Conservation (phyloP, 192 early-diverging fungal species). For the Backusella circina region DNA sequence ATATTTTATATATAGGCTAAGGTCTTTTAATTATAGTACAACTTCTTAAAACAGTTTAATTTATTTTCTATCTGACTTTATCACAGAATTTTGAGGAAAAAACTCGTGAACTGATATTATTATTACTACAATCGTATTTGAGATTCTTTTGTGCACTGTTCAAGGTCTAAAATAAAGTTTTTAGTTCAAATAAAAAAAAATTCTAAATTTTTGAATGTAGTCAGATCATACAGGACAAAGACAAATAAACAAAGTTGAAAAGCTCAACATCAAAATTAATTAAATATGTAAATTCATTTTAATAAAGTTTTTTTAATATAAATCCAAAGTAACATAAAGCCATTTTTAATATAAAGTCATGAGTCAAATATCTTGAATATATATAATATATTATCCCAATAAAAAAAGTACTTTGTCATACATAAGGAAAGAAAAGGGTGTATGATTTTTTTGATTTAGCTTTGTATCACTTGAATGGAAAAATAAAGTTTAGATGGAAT, state of each 20-base stretch:
- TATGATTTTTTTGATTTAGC: not conserved
- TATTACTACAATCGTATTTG: not conserved
- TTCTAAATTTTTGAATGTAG: not conserved
- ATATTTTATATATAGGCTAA: not conserved
- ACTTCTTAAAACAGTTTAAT: not conserved
- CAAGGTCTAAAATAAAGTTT: not conserved
- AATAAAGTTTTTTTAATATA: not conserved
- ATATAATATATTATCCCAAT: not conserved
- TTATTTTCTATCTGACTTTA: not conserved
- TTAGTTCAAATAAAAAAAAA: not conserved
- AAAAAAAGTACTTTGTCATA: not conserved
- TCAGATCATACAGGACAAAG: not conserved
- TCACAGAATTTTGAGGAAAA: not conserved
- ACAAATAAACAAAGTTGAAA: not conserved
- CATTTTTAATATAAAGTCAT: not conserved
- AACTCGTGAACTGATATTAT: not conserved
- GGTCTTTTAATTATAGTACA: not conserved
- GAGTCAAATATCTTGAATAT: not conserved
- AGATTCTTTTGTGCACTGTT: not conserved
- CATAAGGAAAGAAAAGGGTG: not conserved
- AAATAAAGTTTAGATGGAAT: not conserved
- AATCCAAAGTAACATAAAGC: not conserved
- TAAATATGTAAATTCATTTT: not conserved
- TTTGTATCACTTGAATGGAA: not conserved
- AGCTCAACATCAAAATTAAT: not conserved